Evolutionary conservation across 1,284 basidiomycete genomes (phyloP), one percentile per base, ranked within the genome.

Genomic region (Irpex rosettiformis): DNA sequence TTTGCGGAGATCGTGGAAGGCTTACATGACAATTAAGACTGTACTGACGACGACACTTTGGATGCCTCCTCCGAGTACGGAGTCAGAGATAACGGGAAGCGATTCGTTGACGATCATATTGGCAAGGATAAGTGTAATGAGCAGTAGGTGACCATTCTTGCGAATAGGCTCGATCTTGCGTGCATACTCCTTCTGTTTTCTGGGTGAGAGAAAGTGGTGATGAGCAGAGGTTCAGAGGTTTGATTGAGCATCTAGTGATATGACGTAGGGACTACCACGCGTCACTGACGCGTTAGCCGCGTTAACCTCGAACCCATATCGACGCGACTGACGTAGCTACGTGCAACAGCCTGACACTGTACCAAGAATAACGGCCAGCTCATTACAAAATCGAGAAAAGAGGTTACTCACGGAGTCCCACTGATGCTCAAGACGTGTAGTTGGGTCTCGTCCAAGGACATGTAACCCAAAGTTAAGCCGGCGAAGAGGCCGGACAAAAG

Each of bases 31-130:
- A 62, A 94, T 93, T 62, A 94, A 80, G 21, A 88, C 83, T 0
- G 93, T 95, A 61, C 89, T 93, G 55, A 88, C 85, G 48, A 92
- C 78, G 52, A 94, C 91, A 51, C 91, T 89, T 64, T 80, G 82
- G 5, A 89, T 71, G 10, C 93, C 93, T 25, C 93, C 92, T 27
- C 94, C 94, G 0, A 98, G 79, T 24, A 97, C 81, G 10, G 86
- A 87, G 66, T 95, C 93, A 25, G 92, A 84, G 65, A 98, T 93
- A 67, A 97, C 86, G 11, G 95, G 95, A 2, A 98, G 81, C 1
- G 92, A 85, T 72, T 95, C 93, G 71, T 95, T 95, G 65, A 89
- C 88, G 63, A 95, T 91, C 92, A 93, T 93, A 72, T 94, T 93
- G 47, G 88, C 86, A 24, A 94, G 74, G 7, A 94, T 79, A 18